These are phyloP conservation scores for Blastobotrys mokoenaii DNA, from an alignment of 805 yeast genomes.

Conservation along the genomic window DNA sequence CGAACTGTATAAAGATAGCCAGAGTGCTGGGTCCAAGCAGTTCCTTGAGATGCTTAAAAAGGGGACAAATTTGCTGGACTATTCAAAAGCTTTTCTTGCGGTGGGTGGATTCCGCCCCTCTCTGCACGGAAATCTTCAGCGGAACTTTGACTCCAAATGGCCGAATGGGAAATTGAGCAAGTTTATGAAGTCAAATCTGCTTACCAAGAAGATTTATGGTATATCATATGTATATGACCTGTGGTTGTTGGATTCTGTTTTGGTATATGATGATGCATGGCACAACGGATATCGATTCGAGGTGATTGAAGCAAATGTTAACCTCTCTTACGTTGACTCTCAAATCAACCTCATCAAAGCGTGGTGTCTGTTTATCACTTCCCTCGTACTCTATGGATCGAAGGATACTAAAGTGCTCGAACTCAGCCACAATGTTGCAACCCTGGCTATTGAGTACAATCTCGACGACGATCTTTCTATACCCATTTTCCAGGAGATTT, in stretches of 20 bases:
- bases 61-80: slow-evolving; percentile 10
- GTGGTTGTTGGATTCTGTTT: slow-evolving; percentile 51
- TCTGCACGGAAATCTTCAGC: slow-evolving; percentile 38
- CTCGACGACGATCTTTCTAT: slow-evolving; percentile 44
- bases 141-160: slow-evolving; percentile 42
- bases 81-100: slow-evolving; percentile 31
- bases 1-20: slow-evolving; percentile 40
- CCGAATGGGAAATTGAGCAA: slow-evolving; percentile 39
- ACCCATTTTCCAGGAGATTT: slow-evolving; percentile 41
- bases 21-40: slow-evolving; percentile 20
- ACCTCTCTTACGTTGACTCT: slow-evolving; percentile 53
- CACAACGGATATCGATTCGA: slow-evolving; percentile 36
- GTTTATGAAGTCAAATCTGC: slow-evolving; percentile 31
- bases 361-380: slow-evolving; percentile 68
- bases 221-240: slow-evolving; percentile 49
- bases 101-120: slow-evolving; percentile 40
- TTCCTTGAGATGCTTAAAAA: slow-evolving; percentile 23
- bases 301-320: slow-evolving; percentile 50
- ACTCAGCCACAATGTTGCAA: slow-evolving; percentile 29
- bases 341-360: slow-evolving; percentile 66
- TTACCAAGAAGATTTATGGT: slow-evolving; percentile 42
- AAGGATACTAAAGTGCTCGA: slow-evolving; percentile 15
- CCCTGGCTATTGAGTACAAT: slow-evolving; percentile 44
- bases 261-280: slow-evolving; percentile 42
- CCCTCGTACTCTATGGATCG: slow-evolving; percentile 37